A percentile compares a stretch with the other conserved stretches of the same genome.
Conservation (phyloP, 2,329 filamentous ascomycete genomes). For the Arthrobotrys conoides region DNA sequence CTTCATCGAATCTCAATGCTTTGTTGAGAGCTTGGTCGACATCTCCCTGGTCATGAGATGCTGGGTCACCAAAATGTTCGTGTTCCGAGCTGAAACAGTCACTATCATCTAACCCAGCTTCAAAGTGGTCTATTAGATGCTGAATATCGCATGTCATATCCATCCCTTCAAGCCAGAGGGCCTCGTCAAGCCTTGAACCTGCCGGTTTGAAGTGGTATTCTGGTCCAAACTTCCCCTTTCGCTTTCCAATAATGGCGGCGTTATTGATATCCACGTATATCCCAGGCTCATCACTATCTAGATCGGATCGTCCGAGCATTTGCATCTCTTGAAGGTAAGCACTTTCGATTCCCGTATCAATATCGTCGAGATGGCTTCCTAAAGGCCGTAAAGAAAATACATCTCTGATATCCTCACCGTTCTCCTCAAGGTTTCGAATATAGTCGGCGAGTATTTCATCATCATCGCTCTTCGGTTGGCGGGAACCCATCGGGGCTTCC, state of each 20-base stretch:
- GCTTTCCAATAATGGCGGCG: constrained; percentile 30
- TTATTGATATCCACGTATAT: constrained; percentile 19
- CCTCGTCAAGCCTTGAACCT: constrained; percentile 34
- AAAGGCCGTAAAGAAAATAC: constrained; percentile 32
- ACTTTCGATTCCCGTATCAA: constrained; percentile 1
- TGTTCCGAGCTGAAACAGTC: constrained; percentile 11
- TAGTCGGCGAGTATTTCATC: constrained; percentile 44
- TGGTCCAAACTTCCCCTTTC: constrained; percentile 11
- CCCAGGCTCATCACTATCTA: not conserved
- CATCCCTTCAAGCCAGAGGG: constrained; percentile 43
- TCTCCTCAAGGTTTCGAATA: constrained; percentile 45
- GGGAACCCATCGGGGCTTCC: not conserved
- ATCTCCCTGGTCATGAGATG: constrained; percentile 8
- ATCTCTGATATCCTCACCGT: constrained; percentile 14
- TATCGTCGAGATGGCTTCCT: constrained; percentile 25
- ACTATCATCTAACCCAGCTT: constrained; percentile 17
- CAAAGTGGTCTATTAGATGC: constrained; percentile 49
- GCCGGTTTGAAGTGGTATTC: constrained; percentile 53
- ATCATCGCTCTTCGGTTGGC: constrained; percentile 7
- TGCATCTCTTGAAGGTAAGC: not conserved
- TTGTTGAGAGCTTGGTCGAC: constrained; percentile 73
- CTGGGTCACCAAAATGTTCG: constrained; percentile 27
- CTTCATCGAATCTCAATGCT: constrained; percentile 72
- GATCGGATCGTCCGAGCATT: not conserved
- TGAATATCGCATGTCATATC: constrained; percentile 50